Percentiles rank a stretch among this genome's conserved stretches.
phyloP scores from a whole-genome alignment of 331 rosid genomes.

The Pyrus hybrid region DNA sequence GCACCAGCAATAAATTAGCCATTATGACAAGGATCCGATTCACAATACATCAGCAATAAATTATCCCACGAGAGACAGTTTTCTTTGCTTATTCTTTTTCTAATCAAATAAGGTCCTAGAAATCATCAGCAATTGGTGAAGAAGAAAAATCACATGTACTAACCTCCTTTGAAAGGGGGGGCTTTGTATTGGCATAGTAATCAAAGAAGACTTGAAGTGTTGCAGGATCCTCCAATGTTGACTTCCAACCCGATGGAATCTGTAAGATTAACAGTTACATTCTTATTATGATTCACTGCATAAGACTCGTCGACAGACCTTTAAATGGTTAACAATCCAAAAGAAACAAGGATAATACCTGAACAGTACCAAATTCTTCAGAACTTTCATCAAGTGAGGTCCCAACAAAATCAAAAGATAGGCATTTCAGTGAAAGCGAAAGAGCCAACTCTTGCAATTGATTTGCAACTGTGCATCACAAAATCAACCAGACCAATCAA shows the following conservation, averaged over 20 bases:
- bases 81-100: background rate
- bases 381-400: conserved; percentile 98
- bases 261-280: conserved; percentile 31
- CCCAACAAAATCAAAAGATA: conserved; percentile 98
- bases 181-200: conserved; percentile 72
- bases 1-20: background rate
- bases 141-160: conserved; percentile 11
- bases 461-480: conserved; percentile 53
- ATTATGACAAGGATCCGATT: background rate
- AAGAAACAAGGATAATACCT: conserved; percentile 42
- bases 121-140: background rate
- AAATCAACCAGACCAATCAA: conserved; percentile 7
- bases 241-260: conserved; percentile 95
- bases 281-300: conserved; percentile 15
- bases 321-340: conserved; percentile 6
- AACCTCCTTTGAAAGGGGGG: conserved; percentile 99
- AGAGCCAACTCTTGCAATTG: conserved; percentile 97
- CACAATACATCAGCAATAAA: background rate
- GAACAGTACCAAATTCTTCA: conserved; percentile 98
- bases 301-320: conserved; percentile 6
- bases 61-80: background rate
- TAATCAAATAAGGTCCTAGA: background rate
- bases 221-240: conserved; percentile 89
- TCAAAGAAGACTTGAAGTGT: conserved; percentile 89
- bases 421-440: conserved; percentile 85